Percentiles rank a stretch among this genome's conserved stretches.
Conservation (phyloP, 2,329 filamentous ascomycete genomes). For the Chrysoporthe deuterocubensis region DNA sequence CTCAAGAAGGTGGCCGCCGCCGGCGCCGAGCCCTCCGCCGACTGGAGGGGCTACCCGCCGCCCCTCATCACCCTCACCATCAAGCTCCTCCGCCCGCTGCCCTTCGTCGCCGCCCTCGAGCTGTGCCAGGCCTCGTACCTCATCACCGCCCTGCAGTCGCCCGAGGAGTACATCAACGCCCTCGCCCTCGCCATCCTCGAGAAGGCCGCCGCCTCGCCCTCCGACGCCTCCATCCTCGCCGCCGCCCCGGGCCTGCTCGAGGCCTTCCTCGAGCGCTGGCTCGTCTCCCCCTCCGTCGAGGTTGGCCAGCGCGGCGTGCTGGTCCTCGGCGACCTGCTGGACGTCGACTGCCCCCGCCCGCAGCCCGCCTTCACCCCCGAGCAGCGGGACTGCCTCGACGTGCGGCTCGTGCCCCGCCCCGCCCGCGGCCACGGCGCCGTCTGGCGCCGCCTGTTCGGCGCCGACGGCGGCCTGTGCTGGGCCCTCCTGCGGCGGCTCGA, state of each 20-base stretch:
- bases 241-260: constrained; percentile 53
- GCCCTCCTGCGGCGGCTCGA: constrained; percentile 23
- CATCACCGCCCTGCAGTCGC: constrained; percentile 56
- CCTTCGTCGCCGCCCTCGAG: constrained; percentile 55
- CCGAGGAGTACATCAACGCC: constrained; percentile 59
- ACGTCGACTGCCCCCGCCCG: constrained; percentile 55
- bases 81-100: constrained; percentile 59
- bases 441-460: constrained; percentile 57
- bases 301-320: constrained; percentile 58
- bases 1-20: constrained; percentile 50
- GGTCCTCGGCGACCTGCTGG: constrained; percentile 58
- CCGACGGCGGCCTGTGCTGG: constrained; percentile 43
- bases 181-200: constrained; percentile 60
- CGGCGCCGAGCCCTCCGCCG: constrained; percentile 1
- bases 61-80: constrained; percentile 56
- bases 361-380: constrained; percentile 33
- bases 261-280: constrained; percentile 56
- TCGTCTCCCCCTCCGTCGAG: constrained; percentile 55
- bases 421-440: constrained; percentile 55
- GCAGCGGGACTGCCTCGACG: constrained; percentile 27
- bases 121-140: constrained; percentile 57
- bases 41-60: constrained; percentile 44
- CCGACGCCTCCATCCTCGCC: constrained; percentile 55
- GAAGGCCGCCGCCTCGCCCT: constrained; percentile 55
- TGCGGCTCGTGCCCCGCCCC: constrained; percentile 38